Evolutionary conservation across 805 yeast genomes (phyloP), one percentile per base, ranked within the genome.

Genomic region (Ogataea salicorniae): DNA sequence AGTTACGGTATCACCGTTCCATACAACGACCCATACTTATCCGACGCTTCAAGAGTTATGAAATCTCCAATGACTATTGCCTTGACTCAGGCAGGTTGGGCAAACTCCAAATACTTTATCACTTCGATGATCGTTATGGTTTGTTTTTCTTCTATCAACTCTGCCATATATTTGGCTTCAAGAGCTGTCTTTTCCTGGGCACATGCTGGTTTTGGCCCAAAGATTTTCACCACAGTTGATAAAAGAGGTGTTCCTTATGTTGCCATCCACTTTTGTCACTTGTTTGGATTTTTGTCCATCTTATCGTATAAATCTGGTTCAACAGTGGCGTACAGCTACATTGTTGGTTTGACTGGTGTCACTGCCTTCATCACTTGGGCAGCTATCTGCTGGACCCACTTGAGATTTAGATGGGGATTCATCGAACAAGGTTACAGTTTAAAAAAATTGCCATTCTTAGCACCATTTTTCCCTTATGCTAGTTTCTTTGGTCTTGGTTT

Each of bases 281-380:
- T 68, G 14, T 77, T 78, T 58, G 81, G 82, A 0, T 71, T 77
- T 45, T 55, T 81, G 37, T 73, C 84, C 0, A 65, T 80, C 45
- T 73, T 81, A 80, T 72, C 75, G 55, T 66, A 77, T 46, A 70
- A 73, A 43, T 72, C 82, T 11, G 83, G 84, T 47, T 81, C 84
- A 1, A 73, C 81, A 4, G 58, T 68, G 31, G 85, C 85, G 4
- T 81, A 80, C 61, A 54, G 53, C 33, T 81, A 80, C 58, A 79
- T 80, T 54, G 81, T 80, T 37, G 79, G 79, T 56, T 60, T 81
- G 34, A 70, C 81, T 5, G 85, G 86, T 39, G 84, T 81, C 33
- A 77, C 82, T 5, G 81, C 80, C 5, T 81, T 81, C 49, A 70
- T 81, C 39, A 84, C 79, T 3, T 81, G 86, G 86, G 83, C 81